phyloP scores from a whole-genome alignment of 2,329 filamentous ascomycete species.

The Cercospora citrullina region DNA sequence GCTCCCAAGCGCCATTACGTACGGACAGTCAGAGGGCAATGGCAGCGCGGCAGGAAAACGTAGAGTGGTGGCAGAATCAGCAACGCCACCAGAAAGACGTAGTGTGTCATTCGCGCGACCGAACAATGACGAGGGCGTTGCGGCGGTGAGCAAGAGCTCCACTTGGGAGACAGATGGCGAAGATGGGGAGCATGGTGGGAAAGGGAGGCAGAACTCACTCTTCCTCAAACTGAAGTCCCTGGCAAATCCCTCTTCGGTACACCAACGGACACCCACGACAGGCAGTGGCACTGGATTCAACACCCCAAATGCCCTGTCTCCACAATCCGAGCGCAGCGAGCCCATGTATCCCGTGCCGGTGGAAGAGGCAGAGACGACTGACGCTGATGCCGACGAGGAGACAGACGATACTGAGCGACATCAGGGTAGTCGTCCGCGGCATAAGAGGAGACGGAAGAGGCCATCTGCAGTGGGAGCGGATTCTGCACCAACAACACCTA shows the following conservation, averaged over 20 bases:
- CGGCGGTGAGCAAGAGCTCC: conserved; percentile 29
- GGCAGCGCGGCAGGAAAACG: not conserved
- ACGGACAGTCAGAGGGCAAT: conserved; percentile 10
- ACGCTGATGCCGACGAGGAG: conserved; percentile 46
- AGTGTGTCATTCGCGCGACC: conserved; percentile 37
- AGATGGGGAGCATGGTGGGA: conserved; percentile 20
- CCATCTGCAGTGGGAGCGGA: conserved; percentile 57
- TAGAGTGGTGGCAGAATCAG: conserved; percentile 7
- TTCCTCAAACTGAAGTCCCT: conserved; percentile 36
- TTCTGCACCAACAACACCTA: conserved; percentile 68
- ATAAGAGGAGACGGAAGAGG: conserved; percentile 63
- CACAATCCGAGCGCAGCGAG: conserved; percentile 38
- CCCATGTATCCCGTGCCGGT: conserved; percentile 33
- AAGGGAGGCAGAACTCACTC: conserved; percentile 33
- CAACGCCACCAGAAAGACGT: conserved; percentile 31
- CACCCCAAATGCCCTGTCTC: conserved; percentile 33
- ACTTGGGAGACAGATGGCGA: conserved; percentile 35
- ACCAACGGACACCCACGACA: conserved; percentile 15
- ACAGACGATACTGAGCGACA: conserved; percentile 46
- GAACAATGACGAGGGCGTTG: conserved; percentile 23
- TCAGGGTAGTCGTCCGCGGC: conserved; percentile 56
- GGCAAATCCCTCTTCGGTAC: conserved; percentile 25
- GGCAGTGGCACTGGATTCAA: conserved; percentile 20
- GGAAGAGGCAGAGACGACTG: conserved; percentile 52
- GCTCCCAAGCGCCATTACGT: not conserved